A percentile compares a stretch with the other conserved stretches of the same genome.
Evolutionary conservation across 176 grass and related monocot genomes (phyloP).

Genomic region (Cenchrus purpureus): DNA sequence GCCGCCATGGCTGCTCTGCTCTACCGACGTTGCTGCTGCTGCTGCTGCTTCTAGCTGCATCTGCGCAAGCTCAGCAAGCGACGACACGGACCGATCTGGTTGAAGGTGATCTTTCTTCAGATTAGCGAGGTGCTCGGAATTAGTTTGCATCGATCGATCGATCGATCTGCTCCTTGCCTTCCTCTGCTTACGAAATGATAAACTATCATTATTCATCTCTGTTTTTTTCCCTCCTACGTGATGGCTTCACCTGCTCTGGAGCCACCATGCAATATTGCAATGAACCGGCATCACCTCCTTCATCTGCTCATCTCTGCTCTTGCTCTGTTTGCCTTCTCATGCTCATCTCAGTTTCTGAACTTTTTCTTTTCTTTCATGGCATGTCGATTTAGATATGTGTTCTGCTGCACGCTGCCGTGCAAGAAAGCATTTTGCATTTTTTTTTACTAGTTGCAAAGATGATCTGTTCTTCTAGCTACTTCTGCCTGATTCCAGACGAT

Average conservation of each 20-base stretch:
- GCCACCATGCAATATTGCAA: too few relatives aligned
- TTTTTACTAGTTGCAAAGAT: not conserved
- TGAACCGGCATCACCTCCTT: not conserved
- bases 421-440: not conserved
- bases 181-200: too few relatives aligned
- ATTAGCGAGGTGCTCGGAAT: not conserved
- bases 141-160: not conserved
- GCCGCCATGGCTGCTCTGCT: conserved; percentile 27
- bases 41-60: not conserved
- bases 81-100: conserved; percentile 30
- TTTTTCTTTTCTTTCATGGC: too few relatives aligned
- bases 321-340: not conserved
- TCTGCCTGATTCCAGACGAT: not conserved
- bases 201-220: too few relatives aligned
- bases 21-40: not conserved
- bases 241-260: too few relatives aligned
- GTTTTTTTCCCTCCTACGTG: too few relatives aligned
- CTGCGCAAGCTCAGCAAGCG: conserved; percentile 25
- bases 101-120: conserved; percentile 41
- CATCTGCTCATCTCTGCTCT: not conserved
- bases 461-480: too few relatives aligned
- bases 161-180: too few relatives aligned
- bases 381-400: not conserved
- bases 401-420: not conserved
- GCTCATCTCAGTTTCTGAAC: not conserved